Conservation (phyloP, 2,329 filamentous ascomycete species). For the Fusarium sp. region DNA sequence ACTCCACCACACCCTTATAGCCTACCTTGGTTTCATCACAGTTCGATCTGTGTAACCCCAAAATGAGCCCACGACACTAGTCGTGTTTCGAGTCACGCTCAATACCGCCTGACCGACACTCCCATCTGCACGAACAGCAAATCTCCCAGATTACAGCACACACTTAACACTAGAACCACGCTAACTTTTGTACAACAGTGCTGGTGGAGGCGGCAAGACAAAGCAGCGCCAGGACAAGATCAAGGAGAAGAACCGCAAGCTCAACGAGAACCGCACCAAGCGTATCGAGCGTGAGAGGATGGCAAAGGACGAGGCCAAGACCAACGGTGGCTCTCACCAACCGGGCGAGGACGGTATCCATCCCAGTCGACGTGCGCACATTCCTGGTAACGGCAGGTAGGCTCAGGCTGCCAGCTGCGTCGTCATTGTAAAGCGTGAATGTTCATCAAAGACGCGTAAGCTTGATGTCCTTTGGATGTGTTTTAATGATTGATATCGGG, state of each 20-base stretch:
- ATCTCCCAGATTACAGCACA: background rate
- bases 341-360: constrained; percentile 61
- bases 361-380: constrained; percentile 63
- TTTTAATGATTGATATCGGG: constrained; percentile 26
- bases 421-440: background rate
- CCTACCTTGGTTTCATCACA: constrained; percentile 8
- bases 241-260: constrained; percentile 85
- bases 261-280: constrained; percentile 75
- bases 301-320: constrained; percentile 51
- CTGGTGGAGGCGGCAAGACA: constrained; percentile 87
- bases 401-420: constrained; percentile 1
- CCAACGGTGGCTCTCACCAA: constrained; percentile 43
- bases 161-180: constrained; percentile 8
- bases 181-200: constrained; percentile 64
- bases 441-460: background rate
- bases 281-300: constrained; percentile 64
- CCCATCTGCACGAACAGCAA: constrained; percentile 17
- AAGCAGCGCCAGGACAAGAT: constrained; percentile 82
- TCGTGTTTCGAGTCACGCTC: constrained; percentile 17
- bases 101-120: constrained; percentile 17
- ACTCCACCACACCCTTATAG: constrained; percentile 5
- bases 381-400: constrained; percentile 44
- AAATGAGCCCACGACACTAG: constrained; percentile 4
- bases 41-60: constrained; percentile 20
- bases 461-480: constrained; percentile 1